Percentiles rank a stretch among this genome's conserved stretches.
phyloP scores from a whole-genome alignment of 306 rosid species.

The Gastrolobium bilobum region DNA sequence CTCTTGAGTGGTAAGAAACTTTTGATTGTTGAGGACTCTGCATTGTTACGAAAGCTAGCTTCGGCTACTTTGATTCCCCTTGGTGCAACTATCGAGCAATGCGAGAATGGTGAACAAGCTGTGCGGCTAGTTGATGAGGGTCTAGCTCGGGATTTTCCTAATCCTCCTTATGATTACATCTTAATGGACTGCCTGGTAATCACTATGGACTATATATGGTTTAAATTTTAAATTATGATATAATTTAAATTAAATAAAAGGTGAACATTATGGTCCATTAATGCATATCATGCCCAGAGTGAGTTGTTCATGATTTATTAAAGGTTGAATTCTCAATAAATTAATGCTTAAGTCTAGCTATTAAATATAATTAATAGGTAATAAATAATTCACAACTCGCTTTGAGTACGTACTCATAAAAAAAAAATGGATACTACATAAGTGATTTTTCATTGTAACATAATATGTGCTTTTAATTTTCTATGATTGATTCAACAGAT shows the following conservation, averaged over 20 bases:
- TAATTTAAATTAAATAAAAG: not conserved
- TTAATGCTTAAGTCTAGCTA: not conserved
- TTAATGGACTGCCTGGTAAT: constrained; percentile 87
- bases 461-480: not conserved
- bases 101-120: constrained; percentile 73
- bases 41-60: constrained; percentile 49
- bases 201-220: not conserved
- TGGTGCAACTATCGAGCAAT: constrained; percentile 66
- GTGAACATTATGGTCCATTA: not conserved
- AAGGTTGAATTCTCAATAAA: not conserved
- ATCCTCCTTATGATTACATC: constrained; percentile 73
- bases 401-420: not conserved
- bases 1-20: constrained; percentile 68
- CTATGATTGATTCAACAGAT: constrained; percentile 55
- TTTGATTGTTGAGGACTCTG: constrained; percentile 71
- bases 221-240: not conserved
- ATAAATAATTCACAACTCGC: not conserved
- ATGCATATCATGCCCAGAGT: not conserved
- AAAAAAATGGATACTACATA: not conserved
- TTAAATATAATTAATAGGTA: not conserved
- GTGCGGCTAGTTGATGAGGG: constrained; percentile 54
- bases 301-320: not conserved
- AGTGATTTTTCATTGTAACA: not conserved
- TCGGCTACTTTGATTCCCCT: constrained; percentile 40
- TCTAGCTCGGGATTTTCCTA: constrained; percentile 38